A percentile compares a stretch with the other conserved stretches of the same genome.
phyloP scores from a whole-genome alignment of 2,329 filamentous ascomycete species.

The Clarireedia monteithiana region DNA sequence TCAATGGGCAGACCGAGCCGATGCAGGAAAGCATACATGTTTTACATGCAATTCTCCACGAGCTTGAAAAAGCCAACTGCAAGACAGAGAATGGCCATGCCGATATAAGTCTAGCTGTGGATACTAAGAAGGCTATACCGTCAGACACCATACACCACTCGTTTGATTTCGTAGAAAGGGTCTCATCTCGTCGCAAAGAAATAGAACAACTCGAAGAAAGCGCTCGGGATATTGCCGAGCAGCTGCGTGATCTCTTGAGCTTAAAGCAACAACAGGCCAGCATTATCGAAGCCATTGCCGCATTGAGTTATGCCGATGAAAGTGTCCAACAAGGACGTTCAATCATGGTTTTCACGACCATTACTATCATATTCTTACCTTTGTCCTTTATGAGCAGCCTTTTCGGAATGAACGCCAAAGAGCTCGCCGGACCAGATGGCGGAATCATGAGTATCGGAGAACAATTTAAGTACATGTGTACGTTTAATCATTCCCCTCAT shows the following conservation, averaged over 20 bases:
- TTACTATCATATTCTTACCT: conserved; percentile 2
- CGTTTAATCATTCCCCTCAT: too few species aligned
- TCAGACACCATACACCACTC: not conserved
- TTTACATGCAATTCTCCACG: not conserved
- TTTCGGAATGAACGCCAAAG: conserved; percentile 4
- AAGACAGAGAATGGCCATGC: too few species aligned
- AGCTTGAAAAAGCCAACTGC: not conserved
- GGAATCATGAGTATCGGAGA: not conserved
- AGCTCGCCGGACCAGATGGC: not conserved
- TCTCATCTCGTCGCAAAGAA: not conserved
- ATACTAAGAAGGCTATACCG: not conserved
- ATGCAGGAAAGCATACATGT: not conserved
- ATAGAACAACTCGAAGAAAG: not conserved
- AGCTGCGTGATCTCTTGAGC: conserved; percentile 30
- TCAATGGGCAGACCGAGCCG: not conserved
- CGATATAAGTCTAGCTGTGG: too few species aligned
- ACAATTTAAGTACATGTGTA: conserved; percentile 1
- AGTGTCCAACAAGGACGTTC: not conserved
- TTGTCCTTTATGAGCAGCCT: conserved; percentile 3
- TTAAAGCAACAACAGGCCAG: conserved; percentile 41
- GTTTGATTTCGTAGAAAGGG: not conserved
- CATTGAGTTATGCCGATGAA: not conserved
- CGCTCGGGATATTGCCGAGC: not conserved
- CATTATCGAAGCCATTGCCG: conserved; percentile 32
- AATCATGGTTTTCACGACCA: conserved; percentile 2